phyloP scores from a whole-genome alignment of 352 stramenopile genomes.

The Globisporangium recalcitrans region DNA sequence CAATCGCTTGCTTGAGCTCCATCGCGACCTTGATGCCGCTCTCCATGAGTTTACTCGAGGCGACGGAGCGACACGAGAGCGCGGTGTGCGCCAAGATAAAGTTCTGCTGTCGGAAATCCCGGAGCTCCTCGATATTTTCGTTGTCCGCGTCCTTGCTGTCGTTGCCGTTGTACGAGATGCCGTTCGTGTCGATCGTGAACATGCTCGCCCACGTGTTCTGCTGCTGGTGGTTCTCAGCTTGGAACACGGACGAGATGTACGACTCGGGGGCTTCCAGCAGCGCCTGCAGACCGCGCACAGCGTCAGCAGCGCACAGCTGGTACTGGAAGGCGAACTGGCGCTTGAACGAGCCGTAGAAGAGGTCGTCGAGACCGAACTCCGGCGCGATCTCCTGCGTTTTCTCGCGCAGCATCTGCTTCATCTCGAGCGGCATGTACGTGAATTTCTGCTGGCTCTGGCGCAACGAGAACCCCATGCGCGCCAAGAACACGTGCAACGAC shows the following conservation, averaged over 20 bases:
- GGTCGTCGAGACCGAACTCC: slow-evolving; percentile 94
- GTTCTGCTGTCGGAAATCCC: slow-evolving; percentile 73
- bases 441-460: slow-evolving; percentile 94
- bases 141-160: slow-evolving; percentile 16
- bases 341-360: slow-evolving; percentile 96
- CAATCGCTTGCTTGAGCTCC: slow-evolving; percentile 92
- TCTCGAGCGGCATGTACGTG: slow-evolving; percentile 92
- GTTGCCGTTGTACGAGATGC: slow-evolving; percentile 17
- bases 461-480: slow-evolving; percentile 96
- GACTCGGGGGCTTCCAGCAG: slow-evolving; percentile 88
- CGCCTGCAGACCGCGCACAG: slow-evolving; percentile 92
- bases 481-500: slow-evolving; percentile 90
- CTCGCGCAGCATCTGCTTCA: slow-evolving; percentile 90
- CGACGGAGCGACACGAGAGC: slow-evolving; percentile 60
- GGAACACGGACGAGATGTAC: slow-evolving; percentile 60
- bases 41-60: slow-evolving; percentile 82
- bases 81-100: slow-evolving; percentile 74
- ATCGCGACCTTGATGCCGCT: slow-evolving; percentile 94
- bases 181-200: slow-evolving; percentile 35
- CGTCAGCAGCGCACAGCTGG: slow-evolving; percentile 92
- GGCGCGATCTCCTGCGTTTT: slow-evolving; percentile 89
- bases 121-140: slow-evolving; percentile 25
- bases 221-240: slow-evolving; percentile 56
- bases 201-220: slow-evolving; percentile 37
- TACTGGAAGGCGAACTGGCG: slow-evolving; percentile 94